These are phyloP conservation scores for Astrocystis sublimbata DNA, from an alignment of 495 filamentous ascomycete species.

Conservation along the genomic window DNA sequence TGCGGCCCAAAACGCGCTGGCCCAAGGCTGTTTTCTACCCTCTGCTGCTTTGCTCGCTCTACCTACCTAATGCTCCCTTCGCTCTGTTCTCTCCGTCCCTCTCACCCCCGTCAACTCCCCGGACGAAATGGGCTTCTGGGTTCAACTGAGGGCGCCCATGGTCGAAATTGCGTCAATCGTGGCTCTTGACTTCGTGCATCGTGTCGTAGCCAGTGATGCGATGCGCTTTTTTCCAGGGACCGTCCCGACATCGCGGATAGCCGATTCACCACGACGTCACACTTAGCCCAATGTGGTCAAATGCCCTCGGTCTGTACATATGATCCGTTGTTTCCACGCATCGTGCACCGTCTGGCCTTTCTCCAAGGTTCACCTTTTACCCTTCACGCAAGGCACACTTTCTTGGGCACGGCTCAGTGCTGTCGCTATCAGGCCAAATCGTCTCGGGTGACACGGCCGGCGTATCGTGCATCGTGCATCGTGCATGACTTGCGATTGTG, in stretches of 20 bases:
- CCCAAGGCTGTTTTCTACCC: conserved; percentile 23
- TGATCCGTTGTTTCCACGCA: background rate
- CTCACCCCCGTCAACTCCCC: background rate
- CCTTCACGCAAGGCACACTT: conserved; percentile 17
- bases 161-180: background rate
- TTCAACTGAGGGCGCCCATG: conserved; percentile 30
- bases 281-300: background rate
- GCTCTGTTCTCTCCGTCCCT: conserved; percentile 15
- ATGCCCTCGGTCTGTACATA: background rate
- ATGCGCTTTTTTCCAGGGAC: background rate
- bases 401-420: background rate
- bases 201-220: conserved; percentile 17
- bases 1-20: conserved; percentile 26
- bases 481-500: background rate
- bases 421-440: background rate
- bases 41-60: background rate
- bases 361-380: too few relatives aligned
- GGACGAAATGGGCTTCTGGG: conserved; percentile 25
- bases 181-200: conserved; percentile 17
- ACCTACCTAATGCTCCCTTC: too few relatives aligned
- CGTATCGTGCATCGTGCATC: background rate
- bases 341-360: background rate
- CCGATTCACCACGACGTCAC: conserved; percentile 9
- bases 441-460: background rate
- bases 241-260: conserved; percentile 27